phyloP scores from a whole-genome alignment of 768 basidiomycete species.

The Russula dissimulans region DNA sequence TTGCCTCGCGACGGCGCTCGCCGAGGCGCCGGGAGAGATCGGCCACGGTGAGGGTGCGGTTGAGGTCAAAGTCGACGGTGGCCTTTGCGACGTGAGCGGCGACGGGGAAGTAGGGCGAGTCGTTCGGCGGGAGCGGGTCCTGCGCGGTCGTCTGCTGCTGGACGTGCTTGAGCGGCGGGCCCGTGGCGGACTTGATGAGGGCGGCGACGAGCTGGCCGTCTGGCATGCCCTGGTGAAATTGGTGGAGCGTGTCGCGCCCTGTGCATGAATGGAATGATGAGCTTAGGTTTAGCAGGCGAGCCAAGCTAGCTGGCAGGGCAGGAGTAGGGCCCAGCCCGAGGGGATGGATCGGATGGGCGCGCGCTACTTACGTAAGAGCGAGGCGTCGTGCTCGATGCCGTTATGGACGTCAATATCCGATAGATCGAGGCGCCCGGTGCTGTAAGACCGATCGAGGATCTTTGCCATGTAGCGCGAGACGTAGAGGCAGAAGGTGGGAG shows the following conservation, averaged over 20 bases:
- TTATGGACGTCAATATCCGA: conserved; percentile 64
- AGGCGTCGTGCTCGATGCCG: conserved; percentile 65
- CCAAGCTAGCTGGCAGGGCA: no score
- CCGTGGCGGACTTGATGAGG: conserved; percentile 49
- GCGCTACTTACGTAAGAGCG: conserved; percentile 42
- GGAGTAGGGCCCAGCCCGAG: no score
- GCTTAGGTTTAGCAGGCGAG: no score
- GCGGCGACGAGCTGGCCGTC: conserved; percentile 40
- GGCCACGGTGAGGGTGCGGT: conserved; percentile 37
- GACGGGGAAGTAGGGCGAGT: conserved; percentile 5
- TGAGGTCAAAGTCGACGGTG: conserved; percentile 4
- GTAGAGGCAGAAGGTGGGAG: conserved; percentile 56
- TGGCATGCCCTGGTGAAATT: conserved; percentile 48
- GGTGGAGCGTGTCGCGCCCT: conserved; percentile 45
- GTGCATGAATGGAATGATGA: not conserved
- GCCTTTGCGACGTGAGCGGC: conserved; percentile 2
- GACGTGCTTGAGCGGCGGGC: conserved; percentile 32
- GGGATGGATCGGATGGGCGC: not conserved
- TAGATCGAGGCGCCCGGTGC: conserved; percentile 51
- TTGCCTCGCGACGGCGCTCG: conserved; percentile 52
- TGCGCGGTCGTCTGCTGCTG: not conserved
- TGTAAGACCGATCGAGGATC: conserved; percentile 48
- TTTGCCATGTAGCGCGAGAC: conserved; percentile 53
- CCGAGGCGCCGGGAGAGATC: conserved; percentile 51
- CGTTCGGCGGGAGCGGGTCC: conserved; percentile 1